These are phyloP conservation scores for Bertia moriformis DNA, from an alignment of 2,329 filamentous ascomycete species.

Conservation along the genomic window DNA sequence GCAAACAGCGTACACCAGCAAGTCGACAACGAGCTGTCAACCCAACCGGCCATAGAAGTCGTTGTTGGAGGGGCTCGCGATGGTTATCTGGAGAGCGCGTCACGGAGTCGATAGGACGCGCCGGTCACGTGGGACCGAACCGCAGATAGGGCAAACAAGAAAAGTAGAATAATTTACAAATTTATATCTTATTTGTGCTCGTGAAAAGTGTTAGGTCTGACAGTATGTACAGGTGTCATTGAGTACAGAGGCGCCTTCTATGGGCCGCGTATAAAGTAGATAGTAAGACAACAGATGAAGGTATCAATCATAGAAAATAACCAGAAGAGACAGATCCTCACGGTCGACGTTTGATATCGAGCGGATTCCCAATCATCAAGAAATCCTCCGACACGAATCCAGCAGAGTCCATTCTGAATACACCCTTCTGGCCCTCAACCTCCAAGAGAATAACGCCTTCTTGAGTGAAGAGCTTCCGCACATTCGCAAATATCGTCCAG, in stretches of 20 bases:
- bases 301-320: too few relatives aligned
- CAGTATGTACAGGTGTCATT: too few relatives aligned
- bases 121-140: not conserved
- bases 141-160: too few relatives aligned
- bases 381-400: constrained; percentile 18
- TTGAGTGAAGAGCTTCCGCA: constrained; percentile 16
- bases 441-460: constrained; percentile 22
- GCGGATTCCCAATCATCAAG: constrained; percentile 14
- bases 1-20: too few relatives aligned
- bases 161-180: too few relatives aligned
- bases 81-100: not conserved
- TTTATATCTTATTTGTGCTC: not conserved
- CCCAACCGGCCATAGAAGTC: too few relatives aligned
- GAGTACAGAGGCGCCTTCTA: too few relatives aligned
- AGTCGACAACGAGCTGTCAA: too few relatives aligned
- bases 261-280: too few relatives aligned
- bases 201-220: too few relatives aligned
- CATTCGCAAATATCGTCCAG: too few relatives aligned
- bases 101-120: not conserved
- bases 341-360: constrained; percentile 2
- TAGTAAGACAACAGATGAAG: too few relatives aligned
- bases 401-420: constrained; percentile 18
- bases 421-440: constrained; percentile 15
- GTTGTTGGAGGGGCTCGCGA: constrained; percentile 2
- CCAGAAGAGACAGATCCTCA: not conserved